Evolutionary conservation across 2,329 filamentous ascomycete genomes (phyloP), one percentile per base, ranked within the genome.

Genomic region (Arthrinium puccinioides): DNA sequence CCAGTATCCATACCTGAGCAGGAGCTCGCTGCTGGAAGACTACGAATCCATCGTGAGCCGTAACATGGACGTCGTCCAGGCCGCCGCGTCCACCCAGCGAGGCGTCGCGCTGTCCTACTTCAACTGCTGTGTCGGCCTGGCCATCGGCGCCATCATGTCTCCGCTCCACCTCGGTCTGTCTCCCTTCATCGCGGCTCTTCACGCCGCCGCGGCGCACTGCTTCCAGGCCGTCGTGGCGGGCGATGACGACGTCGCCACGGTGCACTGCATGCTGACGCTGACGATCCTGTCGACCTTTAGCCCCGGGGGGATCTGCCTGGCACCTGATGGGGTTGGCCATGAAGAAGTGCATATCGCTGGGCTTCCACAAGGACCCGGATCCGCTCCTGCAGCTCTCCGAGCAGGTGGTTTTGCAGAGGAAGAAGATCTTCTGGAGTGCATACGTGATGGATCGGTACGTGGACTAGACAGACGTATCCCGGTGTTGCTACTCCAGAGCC

Each of bases 301-400:
- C 26, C 37, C 49, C 3, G 32, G 54, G 53, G 16, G 53, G 54
- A 3, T 56, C 54, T 6, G 46, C 52, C 3, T 57, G 53, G 54
- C 54, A 56, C 32, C 34, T 56, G 15, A 27, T 55, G 13, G 53
- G 53, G 10, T 33, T 56, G n/a, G 53, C 53, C n/a, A 48, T 55
- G 46, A 48, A 51, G 19, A 52, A 49, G 30, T 52, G 46, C 19
- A 49, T 57, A 25, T 45, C 49, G 2, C 47, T 49, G 23, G 40
- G 52, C 11, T 42, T 56, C 21, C 53, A 55, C 34, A 49, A 48
- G 21, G 53, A 55, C 8, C 39, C 42, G 3, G 44, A 40, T 32
- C 36, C 13, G 6, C 26, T 25, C 10, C 20, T 16, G 8, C 16
- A 31, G 3, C 14, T 33, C 3, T 19, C 34, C n/a, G 23, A 38